A percentile compares a stretch with the other conserved stretches of the same genome.
These are phyloP conservation scores for Yamadazyma sp. DNA, from an alignment of 805 yeast genomes.

Conservation along the genomic window DNA sequence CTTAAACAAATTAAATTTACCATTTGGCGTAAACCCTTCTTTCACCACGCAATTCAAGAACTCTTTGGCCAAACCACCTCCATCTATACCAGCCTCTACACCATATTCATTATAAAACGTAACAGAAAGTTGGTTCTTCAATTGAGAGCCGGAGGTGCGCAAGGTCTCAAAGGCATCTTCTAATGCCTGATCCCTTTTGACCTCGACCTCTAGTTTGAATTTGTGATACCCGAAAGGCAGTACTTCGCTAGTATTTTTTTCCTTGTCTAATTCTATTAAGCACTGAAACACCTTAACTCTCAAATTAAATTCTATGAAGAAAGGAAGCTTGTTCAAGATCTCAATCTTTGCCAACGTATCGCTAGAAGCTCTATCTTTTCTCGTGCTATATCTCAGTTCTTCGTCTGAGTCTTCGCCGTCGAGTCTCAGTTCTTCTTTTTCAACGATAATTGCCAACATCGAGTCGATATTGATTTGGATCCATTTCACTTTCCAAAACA, in stretches of 20 bases:
- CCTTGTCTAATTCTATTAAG: conserved; percentile 56
- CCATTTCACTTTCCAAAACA: conserved; percentile 50
- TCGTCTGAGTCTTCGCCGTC: conserved; percentile 14
- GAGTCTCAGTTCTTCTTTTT: conserved; percentile 40
- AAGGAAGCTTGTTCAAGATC: conserved; percentile 67
- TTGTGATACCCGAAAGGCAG: conserved; percentile 17
- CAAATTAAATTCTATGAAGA: conserved; percentile 70
- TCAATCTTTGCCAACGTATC: conserved; percentile 37
- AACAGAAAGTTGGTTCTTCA: conserved; percentile 63
- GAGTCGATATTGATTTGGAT: conserved; percentile 31
- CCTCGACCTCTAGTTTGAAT: conserved; percentile 49
- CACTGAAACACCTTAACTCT: conserved; percentile 73
- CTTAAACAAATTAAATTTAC: conserved; percentile 34
- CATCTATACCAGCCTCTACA: conserved; percentile 88
- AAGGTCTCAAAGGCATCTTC: conserved; percentile 72
- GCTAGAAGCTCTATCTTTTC: conserved; percentile 6
- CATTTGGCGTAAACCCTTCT: conserved; percentile 57
- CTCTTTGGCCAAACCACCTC: conserved; percentile 95
- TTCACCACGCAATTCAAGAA: conserved; percentile 69
- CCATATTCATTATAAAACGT: conserved; percentile 73
- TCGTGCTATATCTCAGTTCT: conserved; percentile 10
- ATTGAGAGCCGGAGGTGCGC: conserved; percentile 48
- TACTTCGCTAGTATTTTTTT: conserved; percentile 15
- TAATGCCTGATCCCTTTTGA: conserved; percentile 63
- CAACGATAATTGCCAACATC: conserved; percentile 37